These are phyloP conservation scores for Thermomyces lanuginosus DNA, from an alignment of 2,329 filamentous ascomycete species.

Conservation along the genomic window DNA sequence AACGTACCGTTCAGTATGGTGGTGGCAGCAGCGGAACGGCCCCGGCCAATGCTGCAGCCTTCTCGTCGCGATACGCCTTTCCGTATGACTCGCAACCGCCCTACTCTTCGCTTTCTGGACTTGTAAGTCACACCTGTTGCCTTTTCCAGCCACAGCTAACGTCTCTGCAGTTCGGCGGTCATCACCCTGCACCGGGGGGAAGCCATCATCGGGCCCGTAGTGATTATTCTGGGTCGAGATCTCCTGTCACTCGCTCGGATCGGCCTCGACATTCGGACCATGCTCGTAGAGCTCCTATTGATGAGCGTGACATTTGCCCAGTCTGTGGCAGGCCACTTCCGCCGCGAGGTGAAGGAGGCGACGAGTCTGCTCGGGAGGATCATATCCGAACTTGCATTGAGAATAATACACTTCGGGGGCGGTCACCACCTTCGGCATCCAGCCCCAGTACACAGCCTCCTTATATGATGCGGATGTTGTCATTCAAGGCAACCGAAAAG, in stretches of 20 bases:
- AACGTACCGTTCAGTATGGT: too few species aligned
- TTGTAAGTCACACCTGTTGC: too few species aligned
- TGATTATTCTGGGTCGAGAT: too few species aligned
- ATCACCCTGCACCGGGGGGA: slow-evolving; percentile 4
- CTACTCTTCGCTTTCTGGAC: slow-evolving; percentile 7
- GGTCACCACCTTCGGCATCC: slow-evolving; percentile 7
- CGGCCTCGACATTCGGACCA: slow-evolving; percentile 6
- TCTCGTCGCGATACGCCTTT: slow-evolving; percentile 5
- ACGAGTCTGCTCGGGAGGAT: slow-evolving; percentile 26
- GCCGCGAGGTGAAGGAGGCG: slow-evolving; percentile 20
- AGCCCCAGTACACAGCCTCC: slow-evolving; percentile 9
- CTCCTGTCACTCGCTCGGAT: slow-evolving; percentile 5
- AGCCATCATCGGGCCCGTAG: too few species aligned
- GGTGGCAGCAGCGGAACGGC: background rate
- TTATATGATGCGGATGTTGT: slow-evolving; percentile 22
- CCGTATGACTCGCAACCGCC: slow-evolving; percentile 7
- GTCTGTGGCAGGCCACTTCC: slow-evolving; percentile 29
- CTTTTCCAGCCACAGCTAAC: slow-evolving; percentile 2
- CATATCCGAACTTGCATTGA: slow-evolving; percentile 32
- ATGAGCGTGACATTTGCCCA: slow-evolving; percentile 32
- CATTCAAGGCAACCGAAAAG: slow-evolving; percentile 45
- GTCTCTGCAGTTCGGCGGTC: slow-evolving; percentile 2
- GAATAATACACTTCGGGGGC: slow-evolving; percentile 14
- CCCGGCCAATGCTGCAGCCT: slow-evolving; percentile 1
- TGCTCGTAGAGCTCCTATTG: slow-evolving; percentile 12